Base-by-base conservation (phyloP, 805 yeast genomes). In the Kazachstania taianensis region DNA sequence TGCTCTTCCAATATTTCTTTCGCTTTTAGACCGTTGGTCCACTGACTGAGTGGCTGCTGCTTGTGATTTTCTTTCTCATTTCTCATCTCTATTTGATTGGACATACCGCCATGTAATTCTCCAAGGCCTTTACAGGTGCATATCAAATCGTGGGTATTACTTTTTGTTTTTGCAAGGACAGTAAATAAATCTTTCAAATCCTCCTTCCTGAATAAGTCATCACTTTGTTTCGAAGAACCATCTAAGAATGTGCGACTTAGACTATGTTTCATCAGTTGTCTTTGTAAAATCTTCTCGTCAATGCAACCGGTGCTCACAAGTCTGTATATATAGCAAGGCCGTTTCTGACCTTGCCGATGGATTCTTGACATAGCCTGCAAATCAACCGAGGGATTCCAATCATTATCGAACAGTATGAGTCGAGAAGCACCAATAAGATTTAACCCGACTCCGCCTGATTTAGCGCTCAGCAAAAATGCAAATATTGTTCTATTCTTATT, bases 341-440 rank as follows among this genome's bases (percentile, higher is more conserved):
- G 70, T 32, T 60, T 72, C 54, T 92, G 98, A 0, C 98, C 98
- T 55, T 89, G 96, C 48, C 98, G 67, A 52, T 89, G 95, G 5
- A 92, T 78, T 43, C 98, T 64, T 1, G 96, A 94, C 94, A 89
- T 83, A 0, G 96, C 94, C 55, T 92, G 98, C 23, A 81, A 56
- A 52, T 92, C 98, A 9, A 79, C 69, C 0, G 96, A 75, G 0
- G 98, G 98, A 44, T 92, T 92, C 98, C 98, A 92, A 52, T 92
- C 97, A 44, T 92, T 84, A 53, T 92, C 98, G 51, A 83, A 81
- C 16, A 92, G 61, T 5, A 92, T 69, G 28, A 92, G 61, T 19
- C 97, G 46, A 1, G 94, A 83, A 0, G 94, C 98, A 0, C 97
- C 98, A 23, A 83, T 71, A 23, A 92, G 63, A 50, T 92, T 92